Base-by-base conservation (phyloP, 1,284 basidiomycete genomes). In the Mycosarcoma mackinlayi region DNA sequence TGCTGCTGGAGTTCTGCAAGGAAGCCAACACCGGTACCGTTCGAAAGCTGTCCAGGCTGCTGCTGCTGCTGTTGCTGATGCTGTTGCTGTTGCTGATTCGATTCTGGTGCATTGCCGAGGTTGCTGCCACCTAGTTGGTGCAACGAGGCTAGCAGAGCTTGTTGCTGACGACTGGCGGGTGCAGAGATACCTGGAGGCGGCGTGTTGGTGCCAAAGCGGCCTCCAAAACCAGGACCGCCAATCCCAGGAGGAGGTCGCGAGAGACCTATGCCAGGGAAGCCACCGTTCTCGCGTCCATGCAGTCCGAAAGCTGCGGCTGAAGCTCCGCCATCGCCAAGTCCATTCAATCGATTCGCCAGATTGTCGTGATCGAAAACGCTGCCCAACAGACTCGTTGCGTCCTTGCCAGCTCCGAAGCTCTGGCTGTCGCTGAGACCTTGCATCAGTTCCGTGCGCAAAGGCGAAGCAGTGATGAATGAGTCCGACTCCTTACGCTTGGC, bases 401-500 rank as follows among this genome's bases (percentile, higher is more conserved):
- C 73, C 56, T 74, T 76, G 14, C 47, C 52, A 8, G 53, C 28
- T 11, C 53, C 56, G 18, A 53, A 68, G 4, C 42, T 33, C 2
- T 66, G 56, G 11, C 35, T 28, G 6, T 62, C 63, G 19, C 56
- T 56, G 46, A 61, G 42, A 14, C 45, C 44, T 39, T 57, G 53
- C 47, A 62, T 64, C 35, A 75, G 21, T n/a, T 72, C 59, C 5
- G 62, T 60, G 23, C 72, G 57, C 53, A 64, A 44, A 4, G 67
- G 67, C 19, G 72, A 70, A 18, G 49, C 61, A n/a, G 44, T 41
- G 33, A 54, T 55, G 56, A 76, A 64, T 11, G 62, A 61, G 24
- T 67, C 71, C 30, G 67, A 69, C 57, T 75, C 76, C 55, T 72
- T 75, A 11, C 74, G 60, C 58, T 74, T 77, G 37, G 77, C 75